phyloP scores from a whole-genome alignment of 805 yeast genomes.

The Naumovozyma castellii region DNA sequence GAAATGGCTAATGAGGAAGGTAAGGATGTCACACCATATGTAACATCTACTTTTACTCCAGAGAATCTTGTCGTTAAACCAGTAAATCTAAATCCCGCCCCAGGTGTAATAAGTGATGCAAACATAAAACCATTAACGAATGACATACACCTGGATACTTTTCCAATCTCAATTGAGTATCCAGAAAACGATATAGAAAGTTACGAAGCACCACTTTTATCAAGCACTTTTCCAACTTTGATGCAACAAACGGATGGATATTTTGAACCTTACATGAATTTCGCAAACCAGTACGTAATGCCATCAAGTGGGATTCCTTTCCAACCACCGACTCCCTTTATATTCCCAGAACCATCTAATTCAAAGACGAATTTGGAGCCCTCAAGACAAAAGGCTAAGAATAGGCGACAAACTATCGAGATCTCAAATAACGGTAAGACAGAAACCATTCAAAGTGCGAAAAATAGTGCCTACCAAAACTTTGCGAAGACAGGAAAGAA shows the following conservation, averaged over 20 bases:
- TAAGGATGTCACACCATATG: too few species aligned
- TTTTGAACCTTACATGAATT: neutral
- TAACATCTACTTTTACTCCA: neutral
- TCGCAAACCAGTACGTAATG: neutral
- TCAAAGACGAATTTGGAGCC: neutral
- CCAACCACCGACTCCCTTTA: neutral
- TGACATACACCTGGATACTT: conserved; percentile 8
- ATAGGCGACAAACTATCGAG: neutral
- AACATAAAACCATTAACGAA: neutral
- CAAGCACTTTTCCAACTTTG: neutral
- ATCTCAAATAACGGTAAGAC: neutral
- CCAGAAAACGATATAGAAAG: conserved; percentile 12
- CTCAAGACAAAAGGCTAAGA: neutral
- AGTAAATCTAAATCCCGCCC: neutral
- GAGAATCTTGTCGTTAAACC: neutral
- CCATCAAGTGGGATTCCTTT: neutral
- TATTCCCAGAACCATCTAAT: neutral
- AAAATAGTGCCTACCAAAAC: neutral
- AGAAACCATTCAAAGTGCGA: neutral
- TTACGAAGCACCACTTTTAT: neutral
- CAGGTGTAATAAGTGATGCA: neutral
- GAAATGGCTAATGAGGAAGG: too few species aligned
- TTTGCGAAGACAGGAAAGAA: neutral
- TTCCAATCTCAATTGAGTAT: conserved; percentile 37
- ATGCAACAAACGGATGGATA: neutral